Evolutionary conservation across 2,329 filamentous ascomycete genomes (phyloP).

Genomic region (Exophiala mesophila): DNA sequence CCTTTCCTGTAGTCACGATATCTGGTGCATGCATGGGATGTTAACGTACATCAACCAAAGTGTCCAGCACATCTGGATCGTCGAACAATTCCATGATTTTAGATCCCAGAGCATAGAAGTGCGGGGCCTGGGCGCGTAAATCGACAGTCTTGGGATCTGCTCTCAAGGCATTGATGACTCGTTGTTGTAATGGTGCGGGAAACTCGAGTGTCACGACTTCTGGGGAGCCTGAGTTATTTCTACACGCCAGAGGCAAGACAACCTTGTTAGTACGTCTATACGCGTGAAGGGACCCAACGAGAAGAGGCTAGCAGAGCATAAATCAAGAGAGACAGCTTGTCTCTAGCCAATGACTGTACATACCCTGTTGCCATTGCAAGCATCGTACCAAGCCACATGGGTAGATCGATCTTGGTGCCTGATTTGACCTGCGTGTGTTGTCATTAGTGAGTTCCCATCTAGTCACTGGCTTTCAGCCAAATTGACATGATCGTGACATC

Average conservation of each 20-base stretch:
- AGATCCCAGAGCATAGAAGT: conserved; percentile 83
- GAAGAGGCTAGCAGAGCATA: not conserved
- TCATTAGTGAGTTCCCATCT: no score
- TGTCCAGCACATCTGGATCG: conserved; percentile 72
- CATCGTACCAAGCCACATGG: conserved; percentile 93
- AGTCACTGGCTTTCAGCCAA: no score
- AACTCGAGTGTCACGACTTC: conserved; percentile 76
- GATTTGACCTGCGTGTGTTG: conserved; percentile 64
- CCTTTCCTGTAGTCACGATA: no score
- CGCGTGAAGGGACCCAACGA: no score
- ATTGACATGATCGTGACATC: no score
- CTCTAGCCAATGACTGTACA: no score
- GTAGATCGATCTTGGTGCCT: conserved; percentile 74
- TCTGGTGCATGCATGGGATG: no score
- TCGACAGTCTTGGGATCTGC: conserved; percentile 84
- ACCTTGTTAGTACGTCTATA: not conserved
- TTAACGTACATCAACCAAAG: conserved; percentile 53
- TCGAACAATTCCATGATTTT: conserved; percentile 88
- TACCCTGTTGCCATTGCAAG: conserved; percentile 63
- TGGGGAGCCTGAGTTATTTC: conserved; percentile 25
- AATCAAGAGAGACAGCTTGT: conserved; percentile 13
- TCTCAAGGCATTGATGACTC: conserved; percentile 83
- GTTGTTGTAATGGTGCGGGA: conserved; percentile 68
- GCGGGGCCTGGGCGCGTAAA: conserved; percentile 72
- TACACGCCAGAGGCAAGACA: not conserved